Evolutionary conservation across 148 eudicot species (phyloP).

Genomic region (Arctostaphylos glauca): DNA sequence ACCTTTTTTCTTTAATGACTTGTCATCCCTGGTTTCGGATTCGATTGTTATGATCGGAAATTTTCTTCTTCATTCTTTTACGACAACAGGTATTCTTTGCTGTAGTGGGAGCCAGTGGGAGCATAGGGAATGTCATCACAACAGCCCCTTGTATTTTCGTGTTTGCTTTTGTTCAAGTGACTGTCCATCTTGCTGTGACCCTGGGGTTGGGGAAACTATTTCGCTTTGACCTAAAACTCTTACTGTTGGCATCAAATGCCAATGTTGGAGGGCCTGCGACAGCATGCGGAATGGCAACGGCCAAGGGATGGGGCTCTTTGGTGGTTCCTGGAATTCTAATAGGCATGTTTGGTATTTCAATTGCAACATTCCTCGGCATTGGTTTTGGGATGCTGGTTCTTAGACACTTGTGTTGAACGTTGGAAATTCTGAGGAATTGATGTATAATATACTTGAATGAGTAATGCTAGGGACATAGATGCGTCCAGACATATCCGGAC

Average conservation of each 20-base stretch:
- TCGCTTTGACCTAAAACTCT: conserved; percentile 53
- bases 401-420: conserved; percentile 43
- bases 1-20: not conserved
- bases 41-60: not conserved
- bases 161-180: conserved; percentile 78
- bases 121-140: conserved; percentile 61
- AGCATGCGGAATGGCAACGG: conserved; percentile 93
- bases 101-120: conserved; percentile 89
- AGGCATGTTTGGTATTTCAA: conserved; percentile 87
- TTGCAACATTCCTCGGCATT: conserved; percentile 81
- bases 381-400: conserved; percentile 65
- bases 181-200: conserved; percentile 55
- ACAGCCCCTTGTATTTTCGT: conserved; percentile 78
- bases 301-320: conserved; percentile 89
- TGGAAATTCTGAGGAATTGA: not conserved
- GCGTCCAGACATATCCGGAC: too few species aligned
- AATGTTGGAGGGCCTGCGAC: conserved; percentile 95
- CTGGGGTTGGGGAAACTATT: conserved; percentile 74
- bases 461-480: too few species aligned
- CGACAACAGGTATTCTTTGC: conserved; percentile 75
- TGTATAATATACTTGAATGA: not conserved
- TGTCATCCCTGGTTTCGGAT: not conserved
- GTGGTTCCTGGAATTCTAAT: conserved; percentile 81
- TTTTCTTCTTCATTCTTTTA: not conserved
- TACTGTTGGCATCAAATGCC: conserved; percentile 86